Evolutionary conservation across 495 filamentous ascomycete genomes (phyloP), one percentile per base, ranked within the genome.

Genomic region (Bacidia rubella): DNA sequence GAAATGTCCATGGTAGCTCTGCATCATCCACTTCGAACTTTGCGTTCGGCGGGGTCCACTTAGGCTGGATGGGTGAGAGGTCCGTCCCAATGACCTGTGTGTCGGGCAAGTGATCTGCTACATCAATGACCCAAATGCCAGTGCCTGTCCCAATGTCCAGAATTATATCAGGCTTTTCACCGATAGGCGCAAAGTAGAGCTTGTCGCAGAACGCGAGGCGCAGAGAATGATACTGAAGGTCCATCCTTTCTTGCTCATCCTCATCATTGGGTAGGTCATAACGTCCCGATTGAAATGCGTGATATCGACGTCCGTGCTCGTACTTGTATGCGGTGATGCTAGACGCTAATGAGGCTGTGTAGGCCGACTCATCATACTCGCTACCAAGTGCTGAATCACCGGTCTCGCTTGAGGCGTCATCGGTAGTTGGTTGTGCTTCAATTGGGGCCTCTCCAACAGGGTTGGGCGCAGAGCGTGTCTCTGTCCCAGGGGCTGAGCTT

Each of bases 201-300:
- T 69, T 72, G 19, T 74, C 78, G 51, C 74, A 70, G 0, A 81
- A 65, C 2, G 75, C 62, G 54, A 76, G 61, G 20, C 61, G 64
- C 59, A 71, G 76, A 57, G 82, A 70, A 47, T 78, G 74, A 63
- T 87, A 83, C 52, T 76, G 68, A 58, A 86, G 66, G 57, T 86
- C 82, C 52, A 87, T 74, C 20, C 85, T 75, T 54, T 86, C 82
- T 61, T 85, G 79, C 63, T 89, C 83, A n/a, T 35, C 11, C n/a
- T 61, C 59, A 44, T 61, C 59, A 23, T 58, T 58, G 20, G 59
- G 59, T 27, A 61, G 52, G 41, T 59, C 38, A 38, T 58, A 61
- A n/a, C 52, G 40, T 39, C 41, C 51, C 23, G 35, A 35, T 23
- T 41, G 40, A 39, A 38, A 58, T 15, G 49, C 38, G 23, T 45